Conservation (phyloP, 164 flowering plant species). For the Annona cherimola region DNA sequence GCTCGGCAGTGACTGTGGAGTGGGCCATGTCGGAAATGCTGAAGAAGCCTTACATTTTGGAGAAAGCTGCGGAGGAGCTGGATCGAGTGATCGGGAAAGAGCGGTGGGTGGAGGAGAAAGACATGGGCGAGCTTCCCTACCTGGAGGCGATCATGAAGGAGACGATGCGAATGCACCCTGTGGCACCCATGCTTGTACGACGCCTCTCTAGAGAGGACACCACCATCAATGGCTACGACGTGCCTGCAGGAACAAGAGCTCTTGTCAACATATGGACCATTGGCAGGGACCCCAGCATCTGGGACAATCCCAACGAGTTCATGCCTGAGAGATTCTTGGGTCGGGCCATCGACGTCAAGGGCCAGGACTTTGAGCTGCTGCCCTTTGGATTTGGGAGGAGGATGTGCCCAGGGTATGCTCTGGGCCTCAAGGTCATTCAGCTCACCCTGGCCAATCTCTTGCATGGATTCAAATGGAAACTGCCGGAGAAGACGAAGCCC, state of each 20-base stretch:
- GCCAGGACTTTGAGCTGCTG: constrained; percentile 56
- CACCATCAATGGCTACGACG: constrained; percentile 51
- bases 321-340: constrained; percentile 61
- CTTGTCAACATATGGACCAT: constrained; percentile 60
- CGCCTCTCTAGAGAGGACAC: constrained; percentile 32
- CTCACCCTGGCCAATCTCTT: constrained; percentile 59
- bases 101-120: constrained; percentile 66
- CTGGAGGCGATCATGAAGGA: constrained; percentile 63
- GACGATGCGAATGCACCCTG: constrained; percentile 80
- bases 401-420: constrained; percentile 70
- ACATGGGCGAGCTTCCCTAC: constrained; percentile 52
- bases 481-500: constrained; percentile 34
- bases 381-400: constrained; percentile 80
- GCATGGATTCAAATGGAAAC: constrained; percentile 65
- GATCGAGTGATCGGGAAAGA: constrained; percentile 61
- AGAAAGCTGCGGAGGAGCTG: constrained; percentile 61
- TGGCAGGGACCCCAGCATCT: constrained; percentile 53
- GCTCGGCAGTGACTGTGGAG: constrained; percentile 66
- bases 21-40: constrained; percentile 77
- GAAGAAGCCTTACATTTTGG: constrained; percentile 42
- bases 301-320: constrained; percentile 59
- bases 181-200: constrained; percentile 67
- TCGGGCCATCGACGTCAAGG: constrained; percentile 55
- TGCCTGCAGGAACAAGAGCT: constrained; percentile 39
- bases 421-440: constrained; percentile 61